phyloP scores from a whole-genome alignment of 2,329 filamentous ascomycete genomes.

The Xylariaceae sp. region DNA sequence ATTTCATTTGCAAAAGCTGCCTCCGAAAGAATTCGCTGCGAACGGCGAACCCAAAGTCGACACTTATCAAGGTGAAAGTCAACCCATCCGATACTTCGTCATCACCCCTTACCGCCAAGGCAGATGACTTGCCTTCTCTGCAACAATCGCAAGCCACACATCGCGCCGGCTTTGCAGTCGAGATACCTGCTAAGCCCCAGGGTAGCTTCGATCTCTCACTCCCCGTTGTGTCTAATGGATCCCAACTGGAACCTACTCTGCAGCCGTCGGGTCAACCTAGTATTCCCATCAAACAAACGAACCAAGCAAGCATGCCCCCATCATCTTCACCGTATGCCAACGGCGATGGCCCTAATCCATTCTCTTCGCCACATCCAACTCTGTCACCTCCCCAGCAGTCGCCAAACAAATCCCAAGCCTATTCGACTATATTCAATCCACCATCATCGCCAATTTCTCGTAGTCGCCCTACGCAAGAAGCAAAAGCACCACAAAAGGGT shows the following conservation, averaged over 20 bases:
- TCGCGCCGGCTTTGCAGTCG: conserved; percentile 20
- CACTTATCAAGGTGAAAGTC: conserved; percentile 58
- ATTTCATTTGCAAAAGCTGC: conserved; percentile 83
- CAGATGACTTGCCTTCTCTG: conserved; percentile 25
- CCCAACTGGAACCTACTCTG: conserved; percentile 22
- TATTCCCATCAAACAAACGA: conserved; percentile 35
- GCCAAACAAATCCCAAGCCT: conserved; percentile 44
- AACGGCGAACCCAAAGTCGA: conserved; percentile 61
- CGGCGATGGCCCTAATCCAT: conserved; percentile 41
- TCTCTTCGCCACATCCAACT: conserved; percentile 47
- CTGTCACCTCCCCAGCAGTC: conserved; percentile 46
- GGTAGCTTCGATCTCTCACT: conserved; percentile 16
- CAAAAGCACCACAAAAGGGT: conserved; percentile 35
- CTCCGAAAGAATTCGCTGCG: conserved; percentile 61
- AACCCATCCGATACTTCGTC: conserved; percentile 36
- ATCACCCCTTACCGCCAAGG: conserved; percentile 28
- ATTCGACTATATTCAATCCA: conserved; percentile 42
- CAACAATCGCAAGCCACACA: conserved; percentile 14
- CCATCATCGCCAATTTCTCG: conserved; percentile 34
- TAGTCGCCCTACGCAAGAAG: conserved; percentile 21
- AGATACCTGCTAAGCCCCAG: conserved; percentile 24
- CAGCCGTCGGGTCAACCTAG: conserved; percentile 23
- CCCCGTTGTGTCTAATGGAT: conserved; percentile 14
- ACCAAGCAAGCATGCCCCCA: conserved; percentile 31
- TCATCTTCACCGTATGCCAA: conserved; percentile 35